Evolutionary conservation across 345 rosid genomes (phyloP), one percentile per base, ranked within the genome.

Genomic region (Eucalyptus grandis): DNA sequence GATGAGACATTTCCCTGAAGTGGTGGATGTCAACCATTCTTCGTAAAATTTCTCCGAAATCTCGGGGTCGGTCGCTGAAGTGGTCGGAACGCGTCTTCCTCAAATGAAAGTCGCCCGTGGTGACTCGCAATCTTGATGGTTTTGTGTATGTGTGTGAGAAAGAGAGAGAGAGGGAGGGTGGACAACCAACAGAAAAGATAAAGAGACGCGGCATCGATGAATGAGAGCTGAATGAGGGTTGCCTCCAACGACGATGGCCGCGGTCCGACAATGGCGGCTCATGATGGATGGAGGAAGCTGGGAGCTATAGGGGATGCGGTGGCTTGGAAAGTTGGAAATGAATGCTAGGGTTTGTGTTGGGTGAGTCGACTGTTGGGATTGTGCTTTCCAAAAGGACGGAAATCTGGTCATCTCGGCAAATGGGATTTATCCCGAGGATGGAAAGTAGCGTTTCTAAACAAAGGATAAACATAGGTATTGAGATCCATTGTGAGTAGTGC

Each of bases 81-180:
- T 3, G 83, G 47, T 37, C 26, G 24, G 22, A 11, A 19, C 4
- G 14, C 3, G 14, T 40, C 46, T 37, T 77, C 46, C 83, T 77
- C 83, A 21, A 34, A 34, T 69, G 21, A 34, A 34, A 40, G 24
- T 69, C 43, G 21, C 81, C 22, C 22, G 37, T 34, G 81, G 44
- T 21, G 37, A 40, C 43, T 34, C 81, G 11, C 81, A 17, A 69
- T 26, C 82, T 69, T 34, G 82, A 69, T 69, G 2, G 62, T 56
- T 22, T 22, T 65, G 72, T 65, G 34, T 14, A 30, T n/a, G 77
- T 1, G n/a, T 0, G 14, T 2, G n/a, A 0, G 15, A 2, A 2
- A 26, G 67, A 60, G 8, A 2, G 5, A 26, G 67, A 60, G n/a
- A 11, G 13, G 7, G 14, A 4, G n/a, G 7, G 67, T 27, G 60